phyloP scores from a whole-genome alignment of 345 rosid genomes.

The Aquilaria yunnanensis region DNA sequence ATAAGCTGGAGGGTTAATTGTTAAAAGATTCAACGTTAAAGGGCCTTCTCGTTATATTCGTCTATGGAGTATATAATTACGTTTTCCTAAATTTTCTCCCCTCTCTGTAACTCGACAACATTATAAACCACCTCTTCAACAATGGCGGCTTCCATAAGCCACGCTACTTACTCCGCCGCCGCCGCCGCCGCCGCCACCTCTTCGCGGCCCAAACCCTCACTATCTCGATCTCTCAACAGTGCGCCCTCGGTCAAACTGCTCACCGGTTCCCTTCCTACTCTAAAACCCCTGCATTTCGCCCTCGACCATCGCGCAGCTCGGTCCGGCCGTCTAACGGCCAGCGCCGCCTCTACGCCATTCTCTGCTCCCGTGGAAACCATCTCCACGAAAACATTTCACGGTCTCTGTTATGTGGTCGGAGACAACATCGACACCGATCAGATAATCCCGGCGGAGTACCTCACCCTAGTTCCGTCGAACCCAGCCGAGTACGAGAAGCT shows the following conservation, averaged over 20 bases:
- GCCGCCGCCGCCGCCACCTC: background rate
- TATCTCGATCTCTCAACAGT: background rate
- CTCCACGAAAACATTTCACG: constrained; percentile 47
- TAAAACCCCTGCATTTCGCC: constrained; percentile 1
- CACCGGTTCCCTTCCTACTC: constrained; percentile 1
- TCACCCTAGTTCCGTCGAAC: constrained; percentile 82
- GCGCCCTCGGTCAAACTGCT: constrained; percentile 1
- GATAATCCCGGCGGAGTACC: constrained; percentile 87
- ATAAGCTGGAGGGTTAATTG: too few species aligned
- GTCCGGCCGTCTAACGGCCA: constrained; percentile 11
- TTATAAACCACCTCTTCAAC: too few species aligned
- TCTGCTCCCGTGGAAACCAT: constrained; percentile 14
- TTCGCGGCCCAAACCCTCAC: background rate
- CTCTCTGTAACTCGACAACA: too few species aligned
- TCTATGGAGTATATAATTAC: too few species aligned
- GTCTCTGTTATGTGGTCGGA: constrained; percentile 85
- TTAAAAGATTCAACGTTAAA: too few species aligned
- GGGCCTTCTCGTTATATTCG: too few species aligned
- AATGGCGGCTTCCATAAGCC: constrained; percentile 1
- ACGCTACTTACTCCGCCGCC: background rate
- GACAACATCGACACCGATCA: constrained; percentile 98
- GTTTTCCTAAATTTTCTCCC: too few species aligned
- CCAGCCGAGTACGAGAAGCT: constrained; percentile 81
- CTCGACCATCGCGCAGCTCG: background rate
- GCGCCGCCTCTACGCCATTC: constrained; percentile 23